Base-by-base conservation (phyloP, 352 stramenopile species). In the Phytophthora pseudosyringae region DNA sequence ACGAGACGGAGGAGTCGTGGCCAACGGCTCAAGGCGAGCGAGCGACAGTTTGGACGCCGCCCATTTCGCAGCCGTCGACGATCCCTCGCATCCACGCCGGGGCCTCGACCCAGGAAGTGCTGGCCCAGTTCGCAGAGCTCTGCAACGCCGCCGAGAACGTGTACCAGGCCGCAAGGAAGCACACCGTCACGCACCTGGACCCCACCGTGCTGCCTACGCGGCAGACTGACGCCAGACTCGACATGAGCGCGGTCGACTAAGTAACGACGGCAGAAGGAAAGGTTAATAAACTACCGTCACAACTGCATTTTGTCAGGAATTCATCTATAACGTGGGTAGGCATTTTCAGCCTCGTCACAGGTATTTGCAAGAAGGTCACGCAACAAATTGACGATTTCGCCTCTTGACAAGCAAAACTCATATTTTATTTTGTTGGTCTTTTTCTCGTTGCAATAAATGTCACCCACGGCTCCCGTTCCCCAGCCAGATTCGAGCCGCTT, bases 201-300 rank as follows among this genome's bases (percentile, higher is more conserved):
- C 57, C 67, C 5, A 50, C 56, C 6, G 40, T 57, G 12, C 13
- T 62, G 15, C 56, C 44, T 35, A 50, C 51, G 31, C 44, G 29
- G 15, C 58, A 60, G 25, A 49, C 52, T 2, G 65, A 50, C 33
- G 52, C 47, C 3, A 57, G 60, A 66, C 40, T 78, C 29, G 65
- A 78, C 47, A 71, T 78, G 56, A 75, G 65, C 32, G 70, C 70
- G 1, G 44, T 78, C 13, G 70, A 78, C 36, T 77, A 71, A 63
- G 29, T 12, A 28, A 28, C 13, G 13, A 15, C 18, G 25, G 5
- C n/a, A 66, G 21, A 25, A 46, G 18, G 58, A 35, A 39, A 26
- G 33, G 18, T 56, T 45, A 57, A 35, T 36, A 11, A 47, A 60
- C 18, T 61, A 45, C 53, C 25, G 29, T 28, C 16, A 40, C 25